phyloP scores from a whole-genome alignment of 345 rosid genomes.

The Citrus glauca region DNA sequence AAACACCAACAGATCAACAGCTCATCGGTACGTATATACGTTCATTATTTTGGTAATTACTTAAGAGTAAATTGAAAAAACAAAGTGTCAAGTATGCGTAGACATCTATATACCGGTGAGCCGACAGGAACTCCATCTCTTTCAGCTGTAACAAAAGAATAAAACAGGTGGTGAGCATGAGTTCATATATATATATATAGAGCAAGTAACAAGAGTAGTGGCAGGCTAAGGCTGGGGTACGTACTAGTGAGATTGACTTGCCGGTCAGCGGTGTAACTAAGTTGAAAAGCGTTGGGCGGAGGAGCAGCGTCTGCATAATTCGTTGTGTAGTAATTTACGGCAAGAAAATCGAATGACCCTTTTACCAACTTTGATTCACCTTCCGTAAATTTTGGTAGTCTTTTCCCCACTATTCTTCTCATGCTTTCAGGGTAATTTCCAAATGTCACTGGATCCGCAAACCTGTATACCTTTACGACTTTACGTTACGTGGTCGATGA shows the following conservation, averaged over 20 bases:
- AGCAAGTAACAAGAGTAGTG: too few species aligned
- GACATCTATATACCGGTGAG: too few species aligned
- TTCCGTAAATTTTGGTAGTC: conserved; percentile 46
- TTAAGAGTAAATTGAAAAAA: too few species aligned
- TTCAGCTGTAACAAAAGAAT: too few species aligned
- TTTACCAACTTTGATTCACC: conserved; percentile 45
- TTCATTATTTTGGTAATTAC: too few species aligned
- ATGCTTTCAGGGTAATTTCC: conserved; percentile 49
- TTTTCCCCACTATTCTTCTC: conserved; percentile 33
- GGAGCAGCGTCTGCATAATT: conserved; percentile 2
- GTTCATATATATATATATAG: too few species aligned
- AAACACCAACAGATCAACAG: too few species aligned
- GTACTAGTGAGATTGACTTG: not conserved
- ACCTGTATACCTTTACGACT: conserved; percentile 10
- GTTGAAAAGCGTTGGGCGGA: not conserved
- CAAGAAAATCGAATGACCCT: conserved; percentile 30
- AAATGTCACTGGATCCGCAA: conserved; percentile 41
- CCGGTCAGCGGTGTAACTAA: not conserved
- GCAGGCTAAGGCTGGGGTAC: not conserved
- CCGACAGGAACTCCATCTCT: too few species aligned
- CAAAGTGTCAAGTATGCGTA: too few species aligned
- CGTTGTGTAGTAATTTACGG: conserved; percentile 14
- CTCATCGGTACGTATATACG: too few species aligned
- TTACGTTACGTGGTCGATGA: too few species aligned
- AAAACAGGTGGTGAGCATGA: too few species aligned